Evolutionary conservation across 1,284 basidiomycete species (phyloP), one percentile per base, ranked within the genome.

Genomic region (Ganoderma sp.): DNA sequence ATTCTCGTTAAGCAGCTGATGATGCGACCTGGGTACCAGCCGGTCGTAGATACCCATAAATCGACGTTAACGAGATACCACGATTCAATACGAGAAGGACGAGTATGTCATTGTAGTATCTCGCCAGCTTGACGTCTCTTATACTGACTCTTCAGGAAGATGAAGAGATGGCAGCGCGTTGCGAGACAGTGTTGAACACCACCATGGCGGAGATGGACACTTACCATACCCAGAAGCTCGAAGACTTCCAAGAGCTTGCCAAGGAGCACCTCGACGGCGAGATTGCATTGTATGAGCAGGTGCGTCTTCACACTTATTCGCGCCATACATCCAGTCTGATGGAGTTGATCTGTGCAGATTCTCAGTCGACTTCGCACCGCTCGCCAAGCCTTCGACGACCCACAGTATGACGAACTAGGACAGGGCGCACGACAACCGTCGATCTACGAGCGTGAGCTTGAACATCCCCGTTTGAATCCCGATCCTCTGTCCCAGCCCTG

Each of bases 141-240:
- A 52, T 67, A 65, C 60, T 63, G 28, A 63, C 54, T 54, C 64
- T 62, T 14, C 67, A 91, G 89, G 78, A 83, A n/a, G 83, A 90
- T 71, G 87, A 90, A 66, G 89, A 90, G 19, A 79, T 91, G 69
- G 87, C 89, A 1, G 83, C 88, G 3, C 86, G 94, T 22, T 95
- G 92, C 77, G 94, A 96, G 79, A 96, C 94, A 0, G 92, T 95
- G 8, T 80, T 96, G 32, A 96, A 96, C 77, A 90, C 90, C 3
- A 95, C 94, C 0, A 90, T 94, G 87, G 92, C 93, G 3, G 94
- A 96, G 80, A 89, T 96, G 84, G 91, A 94, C 67, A 89, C 86
- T 2, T 93, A 93, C 73, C 92, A 94, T 75, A 79, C 82, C 0
- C 90, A 93, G 76, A 93, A 93, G 76, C 76, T 80, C 4, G 90